These are phyloP conservation scores for Gossypium davidsonii DNA, from an alignment of 441 rosid species.

Conservation along the genomic window DNA sequence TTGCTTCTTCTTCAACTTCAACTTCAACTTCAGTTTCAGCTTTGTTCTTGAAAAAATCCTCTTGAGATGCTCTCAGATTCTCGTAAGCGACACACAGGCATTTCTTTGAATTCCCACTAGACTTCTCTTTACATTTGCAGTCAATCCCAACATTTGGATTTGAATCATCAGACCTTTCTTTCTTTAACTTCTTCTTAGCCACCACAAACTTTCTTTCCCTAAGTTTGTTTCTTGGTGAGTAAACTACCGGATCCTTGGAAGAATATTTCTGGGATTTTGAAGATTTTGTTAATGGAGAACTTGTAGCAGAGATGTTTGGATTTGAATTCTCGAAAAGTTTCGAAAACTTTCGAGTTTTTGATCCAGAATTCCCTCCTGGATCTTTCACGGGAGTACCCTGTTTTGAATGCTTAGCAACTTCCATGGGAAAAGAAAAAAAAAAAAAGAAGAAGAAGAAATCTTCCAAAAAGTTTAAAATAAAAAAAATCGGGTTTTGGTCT, in stretches of 20 bases:
- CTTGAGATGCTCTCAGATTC: constrained; percentile 75
- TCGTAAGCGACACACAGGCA: constrained; percentile 79
- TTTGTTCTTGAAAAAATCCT: constrained; percentile 55
- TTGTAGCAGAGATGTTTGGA: constrained; percentile 49
- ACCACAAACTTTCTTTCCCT: constrained; percentile 58
- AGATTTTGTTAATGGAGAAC: constrained; percentile 47
- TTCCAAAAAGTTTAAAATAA: not conserved
- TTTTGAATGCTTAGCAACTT: constrained; percentile 30
- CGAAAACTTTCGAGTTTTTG: constrained; percentile 26
- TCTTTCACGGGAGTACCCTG: constrained; percentile 53
- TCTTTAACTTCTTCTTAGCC: constrained; percentile 60
- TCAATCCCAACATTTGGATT: constrained; percentile 21
- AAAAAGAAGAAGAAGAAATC: not conserved
- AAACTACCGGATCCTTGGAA: constrained; percentile 32
- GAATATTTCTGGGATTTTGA: constrained; percentile 47
- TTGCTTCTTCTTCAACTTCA: constrained; percentile 28
- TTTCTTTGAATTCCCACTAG: constrained; percentile 44
- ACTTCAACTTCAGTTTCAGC: constrained; percentile 14
- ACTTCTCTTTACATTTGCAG: constrained; percentile 61
- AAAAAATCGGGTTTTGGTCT: not conserved
- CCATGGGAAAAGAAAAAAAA: constrained; percentile 31
- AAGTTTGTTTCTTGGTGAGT: constrained; percentile 63
- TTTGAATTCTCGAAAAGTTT: constrained; percentile 54
- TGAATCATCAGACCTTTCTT: constrained; percentile 27
- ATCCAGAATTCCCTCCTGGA: constrained; percentile 24